These are phyloP conservation scores for Dianthus caryophyllus DNA, from an alignment of 148 eudicot species.

Conservation along the genomic window DNA sequence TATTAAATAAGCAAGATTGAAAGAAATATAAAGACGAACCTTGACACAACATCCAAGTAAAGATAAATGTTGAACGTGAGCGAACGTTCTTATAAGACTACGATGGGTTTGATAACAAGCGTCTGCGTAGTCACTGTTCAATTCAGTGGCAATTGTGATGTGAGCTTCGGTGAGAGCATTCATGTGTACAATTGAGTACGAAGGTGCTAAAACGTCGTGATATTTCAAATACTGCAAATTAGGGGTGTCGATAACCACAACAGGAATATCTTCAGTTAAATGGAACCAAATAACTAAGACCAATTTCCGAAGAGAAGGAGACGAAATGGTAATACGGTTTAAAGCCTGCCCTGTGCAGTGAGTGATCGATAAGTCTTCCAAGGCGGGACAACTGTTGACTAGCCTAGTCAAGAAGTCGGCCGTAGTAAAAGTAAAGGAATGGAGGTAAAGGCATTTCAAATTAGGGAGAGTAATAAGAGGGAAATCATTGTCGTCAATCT, in stretches of 20 bases:
- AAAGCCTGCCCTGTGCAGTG: neutral
- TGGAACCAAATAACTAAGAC: neutral
- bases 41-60: neutral
- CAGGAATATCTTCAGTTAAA: too few relatives aligned
- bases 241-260: conserved; percentile 26
- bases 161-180: conserved; percentile 14
- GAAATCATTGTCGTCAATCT: neutral
- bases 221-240: conserved; percentile 10
- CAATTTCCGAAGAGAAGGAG: conserved; percentile 15
- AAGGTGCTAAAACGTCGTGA: neutral
- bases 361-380: conserved; percentile 19
- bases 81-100: conserved; percentile 14
- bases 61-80: conserved; percentile 3
- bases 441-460: conserved; percentile 11
- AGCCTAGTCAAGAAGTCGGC: conserved; percentile 15
- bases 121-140: neutral
- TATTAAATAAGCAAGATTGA: neutral
- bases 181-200: conserved; percentile 9
- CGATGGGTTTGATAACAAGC: neutral
- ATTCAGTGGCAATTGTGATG: neutral
- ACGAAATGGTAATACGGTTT: neutral
- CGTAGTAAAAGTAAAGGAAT: neutral
- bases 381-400: conserved; percentile 18
- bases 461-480: neutral
- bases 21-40: neutral